Evolutionary conservation across 208 protist genomes (phyloP).

Genomic region (Spongospora subterranea): DNA sequence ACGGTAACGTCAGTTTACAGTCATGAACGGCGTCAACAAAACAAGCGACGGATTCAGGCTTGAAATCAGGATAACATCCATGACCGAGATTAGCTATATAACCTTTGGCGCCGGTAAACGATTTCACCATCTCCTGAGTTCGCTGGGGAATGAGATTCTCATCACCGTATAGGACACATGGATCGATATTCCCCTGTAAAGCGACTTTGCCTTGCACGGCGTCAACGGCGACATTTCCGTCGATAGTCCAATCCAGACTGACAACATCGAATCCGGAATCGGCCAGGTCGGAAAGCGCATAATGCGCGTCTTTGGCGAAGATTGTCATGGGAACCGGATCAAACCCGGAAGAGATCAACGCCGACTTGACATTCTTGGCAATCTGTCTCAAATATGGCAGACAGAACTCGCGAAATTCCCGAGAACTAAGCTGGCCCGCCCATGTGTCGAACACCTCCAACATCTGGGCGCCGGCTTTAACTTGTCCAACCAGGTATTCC

Average conservation of each 20-base stretch:
- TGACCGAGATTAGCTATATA: conserved; percentile 86
- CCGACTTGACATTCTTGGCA: conserved; percentile 71
- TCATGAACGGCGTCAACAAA: conserved; percentile 80
- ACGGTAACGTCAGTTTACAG: too few relatives aligned
- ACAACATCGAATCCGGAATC: conserved; percentile 77
- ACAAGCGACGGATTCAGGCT: conserved; percentile 72
- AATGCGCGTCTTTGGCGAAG: conserved; percentile 79
- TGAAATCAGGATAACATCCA: conserved; percentile 78
- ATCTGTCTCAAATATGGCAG: conserved; percentile 79
- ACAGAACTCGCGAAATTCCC: conserved; percentile 74
- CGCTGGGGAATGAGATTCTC: conserved; percentile 43
- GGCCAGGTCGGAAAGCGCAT: conserved; percentile 73
- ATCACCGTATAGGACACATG: conserved; percentile 71
- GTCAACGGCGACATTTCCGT: conserved; percentile 64
- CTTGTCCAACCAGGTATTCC: conserved; percentile 11
- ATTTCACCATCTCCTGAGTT: conserved; percentile 67
- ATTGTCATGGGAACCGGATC: conserved; percentile 76
- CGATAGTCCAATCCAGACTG: conserved; percentile 81
- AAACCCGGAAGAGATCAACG: conserved; percentile 42
- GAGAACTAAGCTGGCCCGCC: conserved; percentile 77
- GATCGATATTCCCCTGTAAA: conserved; percentile 80
- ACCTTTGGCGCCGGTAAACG: conserved; percentile 70
- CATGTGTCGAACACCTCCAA: conserved; percentile 84
- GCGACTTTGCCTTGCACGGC: conserved; percentile 53
- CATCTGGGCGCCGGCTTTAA: conserved; percentile 72